Evolutionary conservation across 768 basidiomycete genomes (phyloP).

Genomic region (Russula ochroleuca): DNA sequence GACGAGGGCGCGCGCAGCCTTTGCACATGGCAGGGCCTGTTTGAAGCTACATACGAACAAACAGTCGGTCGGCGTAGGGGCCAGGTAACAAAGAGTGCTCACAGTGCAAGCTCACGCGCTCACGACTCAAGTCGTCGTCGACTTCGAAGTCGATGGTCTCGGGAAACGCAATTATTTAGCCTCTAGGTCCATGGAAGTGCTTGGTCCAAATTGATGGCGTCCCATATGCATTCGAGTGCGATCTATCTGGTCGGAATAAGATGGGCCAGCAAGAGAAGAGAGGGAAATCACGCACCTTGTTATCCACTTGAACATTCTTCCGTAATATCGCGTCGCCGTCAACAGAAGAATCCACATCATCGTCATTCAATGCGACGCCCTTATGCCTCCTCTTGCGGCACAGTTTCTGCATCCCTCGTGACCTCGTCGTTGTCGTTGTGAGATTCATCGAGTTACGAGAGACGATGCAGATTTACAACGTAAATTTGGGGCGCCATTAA

Average conservation of each 20-base stretch:
- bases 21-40: constrained; percentile 84
- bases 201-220: constrained; percentile 68
- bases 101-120: constrained; percentile 87
- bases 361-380: constrained; percentile 62
- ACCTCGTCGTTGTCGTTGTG: constrained; percentile 45
- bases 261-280: constrained; percentile 6
- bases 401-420: constrained; percentile 31
- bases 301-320: constrained; percentile 80
- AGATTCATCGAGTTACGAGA: constrained; percentile 1
- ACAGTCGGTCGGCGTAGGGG: not conserved
- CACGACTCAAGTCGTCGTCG: constrained; percentile 87
- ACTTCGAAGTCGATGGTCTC: constrained; percentile 74
- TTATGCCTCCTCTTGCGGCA: constrained; percentile 34
- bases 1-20: constrained; percentile 72
- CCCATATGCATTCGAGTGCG: constrained; percentile 76
- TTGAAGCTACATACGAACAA: constrained; percentile 66
- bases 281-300: constrained; percentile 50
- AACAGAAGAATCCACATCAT: constrained; percentile 52
- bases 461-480: not conserved
- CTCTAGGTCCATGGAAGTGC: constrained; percentile 84
- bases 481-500: constrained; percentile 2
- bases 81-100: constrained; percentile 16
- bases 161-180: constrained; percentile 64
- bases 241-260: constrained; percentile 40
- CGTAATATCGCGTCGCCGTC: constrained; percentile 80